Evolutionary conservation across 768 basidiomycete species (phyloP), one percentile per base, ranked within the genome.

Genomic region (Phlebiopsis flavidoalba): DNA sequence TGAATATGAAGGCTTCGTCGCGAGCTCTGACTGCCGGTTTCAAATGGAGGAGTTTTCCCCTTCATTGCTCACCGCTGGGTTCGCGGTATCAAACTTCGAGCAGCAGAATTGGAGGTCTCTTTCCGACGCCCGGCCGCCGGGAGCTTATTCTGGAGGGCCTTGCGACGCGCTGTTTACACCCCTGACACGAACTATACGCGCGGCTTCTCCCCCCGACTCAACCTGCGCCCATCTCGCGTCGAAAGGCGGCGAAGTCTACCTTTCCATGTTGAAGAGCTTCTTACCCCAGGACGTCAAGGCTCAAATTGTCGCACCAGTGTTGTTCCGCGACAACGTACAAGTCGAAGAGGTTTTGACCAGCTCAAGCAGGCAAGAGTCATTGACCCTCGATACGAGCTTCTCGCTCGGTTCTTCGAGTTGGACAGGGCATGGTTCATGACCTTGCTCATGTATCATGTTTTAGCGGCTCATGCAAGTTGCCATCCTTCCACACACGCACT

Each of bases 101-200:
- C 14, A n/a, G 15, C 14, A n/a, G 15, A 10, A 15, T 1, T 58
- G 57, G 46, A 19, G 8, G 22, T 26, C 31, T 8, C 10, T 33
- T 12, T 8, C 43, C 6, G n/a, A 21, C 11, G 46, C 8, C 4
- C 19, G n/a, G 19, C 15, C 57, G 57, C 17, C 7, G 33, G 43
- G 57, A 58, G 21, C 8, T 48, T 10, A 33, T 58, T 19, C 26
- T 58, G 43, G 57, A 58, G 43, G 57, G 57, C 8, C 46, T 58
- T 24, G n/a, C 26, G 24, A 17, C 15, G 57, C 11, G 7, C 57
- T 3, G 48, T 58, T 43, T 47, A 26, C n/a, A 15, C 48, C 21
- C 43, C n/a, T 19, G 57, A 58, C 24, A 48, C 48, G 10, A 22
- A 58, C 8, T 10, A 21, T 10, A 10, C 3, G 10, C 19, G 57